Base-by-base conservation (phyloP, 2,329 filamentous ascomycete species). In the Didymella pinodella region DNA sequence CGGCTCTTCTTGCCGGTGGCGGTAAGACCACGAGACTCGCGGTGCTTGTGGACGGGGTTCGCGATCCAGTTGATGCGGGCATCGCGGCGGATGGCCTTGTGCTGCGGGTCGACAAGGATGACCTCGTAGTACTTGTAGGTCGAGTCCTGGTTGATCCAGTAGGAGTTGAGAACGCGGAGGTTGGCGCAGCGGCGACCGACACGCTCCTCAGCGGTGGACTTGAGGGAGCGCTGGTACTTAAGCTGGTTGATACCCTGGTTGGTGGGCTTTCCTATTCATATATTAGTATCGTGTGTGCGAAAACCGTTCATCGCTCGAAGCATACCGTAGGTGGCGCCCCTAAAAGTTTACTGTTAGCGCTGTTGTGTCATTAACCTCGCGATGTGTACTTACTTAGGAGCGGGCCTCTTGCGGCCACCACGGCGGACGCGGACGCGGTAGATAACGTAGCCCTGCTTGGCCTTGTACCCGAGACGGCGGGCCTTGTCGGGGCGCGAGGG, bases 91-190 rank as follows among this genome's bases (percentile, higher is more conserved):
- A 99, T 99, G 80, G 95, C 95, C 89, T 98, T 98, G 92, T 99
- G 95, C 87, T 96, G 91, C 81, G 95, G 95, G 86, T 99, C 95
- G 81, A 99, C 94, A 79, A 97, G 92, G 86, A 99, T 98, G 84
- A 98, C 90, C 86, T 99, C 95, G 87, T 88, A 99, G 91, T 99
- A 99, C 89, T 99, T 99, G 92, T 98, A 99, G 84, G 95, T 99
- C 64, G 93, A 97, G 87, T 99, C 95, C 88, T 98, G 93, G 91
- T 99, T 99, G 88, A 99, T 92, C 96, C 96, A 99, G 93, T 99
- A 99, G 68, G 94, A 98, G 91, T 99, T 99, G 79, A 99, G 91
- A 80, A 99, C 95, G 80, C 95, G 93, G 83, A 99, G 85, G 86
- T 99, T 99, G 85, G 93, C 93, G 87, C 93, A 97, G 82, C 94